Evolutionary conservation across 202 grass and related monocot genomes (phyloP).

Genomic region (Eragrostis tef): DNA sequence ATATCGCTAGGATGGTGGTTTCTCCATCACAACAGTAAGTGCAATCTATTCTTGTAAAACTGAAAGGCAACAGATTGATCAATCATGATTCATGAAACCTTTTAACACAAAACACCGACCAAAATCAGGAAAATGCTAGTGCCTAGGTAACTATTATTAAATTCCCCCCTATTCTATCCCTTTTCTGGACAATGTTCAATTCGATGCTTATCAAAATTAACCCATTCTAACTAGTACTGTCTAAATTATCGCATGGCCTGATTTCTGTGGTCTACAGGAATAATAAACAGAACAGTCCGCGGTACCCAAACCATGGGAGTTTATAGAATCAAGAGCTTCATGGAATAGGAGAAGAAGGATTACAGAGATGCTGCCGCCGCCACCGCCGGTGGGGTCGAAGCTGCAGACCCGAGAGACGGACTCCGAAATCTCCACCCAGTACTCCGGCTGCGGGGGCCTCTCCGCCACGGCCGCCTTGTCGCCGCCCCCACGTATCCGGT

Average conservation of each 20-base stretch:
- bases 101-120: not conserved
- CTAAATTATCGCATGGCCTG: not conserved
- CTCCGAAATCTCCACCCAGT: conserved; percentile 80
- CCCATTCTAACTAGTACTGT: not conserved
- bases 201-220: not conserved
- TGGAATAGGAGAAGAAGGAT: not conserved
- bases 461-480: conserved; percentile 30
- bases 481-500: conserved; percentile 48
- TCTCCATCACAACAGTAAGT: conserved; percentile 1
- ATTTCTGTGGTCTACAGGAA: not conserved
- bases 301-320: not conserved
- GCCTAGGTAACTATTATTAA: not conserved
- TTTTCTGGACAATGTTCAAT: not conserved
- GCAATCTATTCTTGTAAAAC: conserved; percentile 35
- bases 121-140: conserved; percentile 4
- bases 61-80: not conserved
- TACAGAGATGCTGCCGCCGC: conserved; percentile 57
- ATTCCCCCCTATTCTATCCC: not conserved
- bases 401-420: conserved; percentile 70
- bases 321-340: not conserved
- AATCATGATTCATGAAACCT: not conserved
- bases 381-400: conserved; percentile 48
- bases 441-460: conserved; percentile 36
- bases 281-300: not conserved
- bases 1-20: not conserved